Conservation (phyloP, 2,329 filamentous ascomycete species). For the Akanthomyces muscarius region DNA sequence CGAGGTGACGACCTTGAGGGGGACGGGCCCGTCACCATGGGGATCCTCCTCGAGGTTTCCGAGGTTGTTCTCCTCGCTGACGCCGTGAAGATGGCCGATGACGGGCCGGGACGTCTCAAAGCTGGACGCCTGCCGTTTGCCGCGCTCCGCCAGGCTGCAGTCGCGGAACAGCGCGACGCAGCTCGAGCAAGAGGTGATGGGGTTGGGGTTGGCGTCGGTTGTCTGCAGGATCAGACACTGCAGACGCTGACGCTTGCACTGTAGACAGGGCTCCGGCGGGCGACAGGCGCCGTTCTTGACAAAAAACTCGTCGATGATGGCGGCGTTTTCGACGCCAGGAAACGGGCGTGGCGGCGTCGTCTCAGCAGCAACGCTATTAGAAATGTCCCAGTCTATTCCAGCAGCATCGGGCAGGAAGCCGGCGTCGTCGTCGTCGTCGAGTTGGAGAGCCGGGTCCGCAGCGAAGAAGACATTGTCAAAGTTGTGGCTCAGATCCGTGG, state of each 20-base stretch:
- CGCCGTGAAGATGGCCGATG: conserved; percentile 45
- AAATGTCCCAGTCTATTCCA: not conserved
- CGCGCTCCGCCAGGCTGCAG: conserved; percentile 43
- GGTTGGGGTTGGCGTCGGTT: conserved; percentile 45
- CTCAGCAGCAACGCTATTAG: not conserved
- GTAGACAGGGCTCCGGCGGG: conserved; percentile 39
- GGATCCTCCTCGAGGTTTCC: conserved; percentile 5
- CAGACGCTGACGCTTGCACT: conserved; percentile 41
- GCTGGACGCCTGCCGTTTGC: conserved; percentile 40
- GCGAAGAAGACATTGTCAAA: conserved; percentile 11
- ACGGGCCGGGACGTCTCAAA: conserved; percentile 47
- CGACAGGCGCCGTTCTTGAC: conserved; percentile 38
- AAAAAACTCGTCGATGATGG: conserved; percentile 35
- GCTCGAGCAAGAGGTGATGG: conserved; percentile 44
- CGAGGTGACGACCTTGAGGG: conserved; percentile 21
- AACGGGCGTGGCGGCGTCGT: not conserved
- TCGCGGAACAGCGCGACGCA: conserved; percentile 48
- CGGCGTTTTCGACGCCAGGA: conserved; percentile 11
- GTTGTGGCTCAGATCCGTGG: not conserved
- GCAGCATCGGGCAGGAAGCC: conserved; percentile 5
- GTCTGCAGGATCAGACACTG: conserved; percentile 48
- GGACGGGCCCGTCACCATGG: too few species aligned
- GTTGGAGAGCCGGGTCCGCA: not conserved
- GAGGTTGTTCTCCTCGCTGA: conserved; percentile 36
- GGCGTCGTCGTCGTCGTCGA: not conserved